Evolutionary conservation across 208 protist species (phyloP).

Genomic region (Kentomonas sorsogonicus): DNA sequence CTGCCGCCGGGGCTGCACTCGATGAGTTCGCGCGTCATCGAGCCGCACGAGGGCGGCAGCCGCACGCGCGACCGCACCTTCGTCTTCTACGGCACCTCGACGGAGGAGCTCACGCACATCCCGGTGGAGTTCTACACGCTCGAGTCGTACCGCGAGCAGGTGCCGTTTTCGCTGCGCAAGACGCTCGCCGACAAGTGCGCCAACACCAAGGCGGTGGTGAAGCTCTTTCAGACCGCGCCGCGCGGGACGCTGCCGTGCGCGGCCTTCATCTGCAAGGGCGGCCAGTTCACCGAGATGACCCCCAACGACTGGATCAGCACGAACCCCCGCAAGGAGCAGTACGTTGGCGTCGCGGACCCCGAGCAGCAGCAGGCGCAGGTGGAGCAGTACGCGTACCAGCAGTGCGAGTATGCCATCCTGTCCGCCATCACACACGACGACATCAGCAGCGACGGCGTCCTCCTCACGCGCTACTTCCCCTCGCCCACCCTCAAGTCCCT

Average conservation of each 20-base stretch:
- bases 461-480: constrained; percentile 88
- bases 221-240: constrained; percentile 77
- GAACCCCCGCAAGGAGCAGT: constrained; percentile 58
- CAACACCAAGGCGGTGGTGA: constrained; percentile 49
- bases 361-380: constrained; percentile 72
- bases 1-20: constrained; percentile 79
- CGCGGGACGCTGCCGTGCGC: constrained; percentile 64
- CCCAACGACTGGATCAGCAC: constrained; percentile 80
- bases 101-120: constrained; percentile 77
- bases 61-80: constrained; percentile 69
- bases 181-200: constrained; percentile 67
- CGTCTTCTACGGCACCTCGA: constrained; percentile 79
- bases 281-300: constrained; percentile 83
- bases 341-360: constrained; percentile 61
- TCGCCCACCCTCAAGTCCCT: constrained; percentile 89
- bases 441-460: constrained; percentile 89
- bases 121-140: constrained; percentile 92
- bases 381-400: constrained; percentile 74
- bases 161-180: constrained; percentile 81
- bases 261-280: constrained; percentile 85
- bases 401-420: constrained; percentile 88
- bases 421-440: constrained; percentile 85
- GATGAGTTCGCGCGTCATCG: constrained; percentile 83
- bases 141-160: constrained; percentile 89
- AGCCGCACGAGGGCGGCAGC: constrained; percentile 59